Evolutionary conservation across 805 yeast genomes (phyloP).

Genomic region (Saccharomyces kudriavzevii): DNA sequence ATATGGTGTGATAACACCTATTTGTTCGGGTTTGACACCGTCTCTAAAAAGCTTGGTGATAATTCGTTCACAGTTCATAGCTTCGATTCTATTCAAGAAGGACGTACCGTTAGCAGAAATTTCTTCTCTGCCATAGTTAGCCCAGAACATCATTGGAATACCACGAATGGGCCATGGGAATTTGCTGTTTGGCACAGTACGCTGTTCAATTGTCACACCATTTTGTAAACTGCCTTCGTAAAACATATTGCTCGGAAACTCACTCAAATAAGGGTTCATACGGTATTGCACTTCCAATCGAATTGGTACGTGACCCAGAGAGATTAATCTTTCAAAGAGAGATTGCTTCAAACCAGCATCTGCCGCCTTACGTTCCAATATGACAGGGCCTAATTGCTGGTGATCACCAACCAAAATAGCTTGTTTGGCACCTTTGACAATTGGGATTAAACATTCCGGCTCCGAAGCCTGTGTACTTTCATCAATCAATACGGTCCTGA

Average conservation of each 20-base stretch:
- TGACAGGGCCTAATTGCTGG: constrained; percentile 90
- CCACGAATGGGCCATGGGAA: constrained; percentile 91
- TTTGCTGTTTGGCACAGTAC: constrained; percentile 44
- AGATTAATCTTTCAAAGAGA: constrained; percentile 74
- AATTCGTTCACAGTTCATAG: constrained; percentile 76
- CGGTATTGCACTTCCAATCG: constrained; percentile 88
- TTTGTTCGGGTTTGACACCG: constrained; percentile 71
- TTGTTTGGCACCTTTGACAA: constrained; percentile 83
- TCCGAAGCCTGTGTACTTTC: constrained; percentile 93
- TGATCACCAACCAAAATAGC: constrained; percentile 91
- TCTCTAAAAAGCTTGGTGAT: constrained; percentile 65
- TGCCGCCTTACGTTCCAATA: constrained; percentile 69
- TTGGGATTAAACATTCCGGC: constrained; percentile 84
- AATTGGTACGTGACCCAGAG: constrained; percentile 76
- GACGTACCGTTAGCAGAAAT: constrained; percentile 75
- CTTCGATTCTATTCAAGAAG: constrained; percentile 78
- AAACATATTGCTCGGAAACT: constrained; percentile 83
- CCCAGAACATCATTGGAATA: constrained; percentile 95
- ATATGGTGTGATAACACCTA: constrained; percentile 90
- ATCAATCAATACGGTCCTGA: constrained; percentile 78
- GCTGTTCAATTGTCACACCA: constrained; percentile 74
- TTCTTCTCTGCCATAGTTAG: constrained; percentile 82
- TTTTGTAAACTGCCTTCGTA: constrained; percentile 89
- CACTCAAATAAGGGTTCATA: constrained; percentile 85
- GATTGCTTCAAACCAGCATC: constrained; percentile 84